Evolutionary conservation across 2,329 filamentous ascomycete species (phyloP).

Genomic region (Pyricularia sp.): DNA sequence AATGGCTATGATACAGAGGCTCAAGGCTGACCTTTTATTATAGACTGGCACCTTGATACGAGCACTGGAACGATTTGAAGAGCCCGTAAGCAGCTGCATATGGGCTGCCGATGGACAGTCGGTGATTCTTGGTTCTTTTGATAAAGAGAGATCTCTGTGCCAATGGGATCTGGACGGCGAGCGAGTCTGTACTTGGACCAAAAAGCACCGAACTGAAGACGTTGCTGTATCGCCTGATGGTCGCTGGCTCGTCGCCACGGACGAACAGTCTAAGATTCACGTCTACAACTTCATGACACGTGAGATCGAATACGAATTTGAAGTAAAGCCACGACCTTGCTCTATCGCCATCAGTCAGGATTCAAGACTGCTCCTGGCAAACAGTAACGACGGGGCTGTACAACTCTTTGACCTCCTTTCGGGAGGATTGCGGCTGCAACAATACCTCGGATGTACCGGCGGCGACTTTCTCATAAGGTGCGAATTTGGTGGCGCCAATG

Average conservation of each 20-base stretch:
- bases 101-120: constrained; percentile 69
- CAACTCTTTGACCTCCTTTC: constrained; percentile 67
- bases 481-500: constrained; percentile 75
- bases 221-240: constrained; percentile 74
- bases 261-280: constrained; percentile 55
- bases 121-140: constrained; percentile 70
- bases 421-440: constrained; percentile 51
- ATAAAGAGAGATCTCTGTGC: constrained; percentile 51
- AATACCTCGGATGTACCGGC: constrained; percentile 63
- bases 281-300: constrained; percentile 71
- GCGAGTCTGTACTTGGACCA: constrained; percentile 51
- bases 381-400: constrained; percentile 64
- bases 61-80: constrained; percentile 56
- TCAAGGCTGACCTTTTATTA: background rate
- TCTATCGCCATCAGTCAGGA: constrained; percentile 73
- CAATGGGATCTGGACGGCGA: constrained; percentile 57
- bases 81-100: constrained; percentile 79
- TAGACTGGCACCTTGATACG: constrained; percentile 52
- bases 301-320: constrained; percentile 62
- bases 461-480: constrained; percentile 69
- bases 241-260: constrained; percentile 65
- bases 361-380: constrained; percentile 70
- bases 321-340: constrained; percentile 56
- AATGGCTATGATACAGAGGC: background rate
- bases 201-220: constrained; percentile 67